Base-by-base conservation (phyloP, 2,329 filamentous ascomycete genomes). In the Aspergillus sp. region DNA sequence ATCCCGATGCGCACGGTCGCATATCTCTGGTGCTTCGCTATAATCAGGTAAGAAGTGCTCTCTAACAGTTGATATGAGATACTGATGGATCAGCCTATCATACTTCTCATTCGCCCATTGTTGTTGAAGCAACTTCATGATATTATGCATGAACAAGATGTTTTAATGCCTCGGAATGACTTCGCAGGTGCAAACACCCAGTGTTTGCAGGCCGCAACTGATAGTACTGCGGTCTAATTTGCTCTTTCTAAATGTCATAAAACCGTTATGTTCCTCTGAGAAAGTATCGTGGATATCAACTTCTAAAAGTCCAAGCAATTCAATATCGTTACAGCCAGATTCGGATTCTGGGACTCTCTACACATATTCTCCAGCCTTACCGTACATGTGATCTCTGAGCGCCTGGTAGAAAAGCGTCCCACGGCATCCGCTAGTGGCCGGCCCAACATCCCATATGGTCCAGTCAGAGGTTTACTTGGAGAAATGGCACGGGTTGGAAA, bases 261-360 rank as follows among this genome's bases (percentile, higher is more conserved):
- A 47, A 47, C 20, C 3, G 45, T n/a, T 47, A 47, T 6, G 45
- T 47, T 47, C 3, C 26, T 29, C 26, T 29, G 26, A 2, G 42
- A 47, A 20, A 51, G 29, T 2, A 52, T 56, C 16, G 45, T 52
- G 12, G 46, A 47, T 50, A 52, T 57, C 24, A 58, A 26, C 18
- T 14, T 36, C 14, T 9, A 1, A 36, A 36, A 12, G 3, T 12
- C 3, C 10, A 4, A 36, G 10, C 10, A 36, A 4, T 36, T 3
- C 14, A 36, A 36, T 14, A 56, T 18, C 32, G 54, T 20, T 12
- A 45, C 11, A 65, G 67, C 65, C 1, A 65, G 65, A 32, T 69
- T 65, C 16, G 65, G 67, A 5, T 69, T 68, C 24, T 70, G 65
- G 63, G 64, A 69, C 20, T 65, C 65, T 1, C 61, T 69, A 10